phyloP scores from a whole-genome alignment of 2,329 filamentous ascomycete genomes.

The Aspergillus fischeri region DNA sequence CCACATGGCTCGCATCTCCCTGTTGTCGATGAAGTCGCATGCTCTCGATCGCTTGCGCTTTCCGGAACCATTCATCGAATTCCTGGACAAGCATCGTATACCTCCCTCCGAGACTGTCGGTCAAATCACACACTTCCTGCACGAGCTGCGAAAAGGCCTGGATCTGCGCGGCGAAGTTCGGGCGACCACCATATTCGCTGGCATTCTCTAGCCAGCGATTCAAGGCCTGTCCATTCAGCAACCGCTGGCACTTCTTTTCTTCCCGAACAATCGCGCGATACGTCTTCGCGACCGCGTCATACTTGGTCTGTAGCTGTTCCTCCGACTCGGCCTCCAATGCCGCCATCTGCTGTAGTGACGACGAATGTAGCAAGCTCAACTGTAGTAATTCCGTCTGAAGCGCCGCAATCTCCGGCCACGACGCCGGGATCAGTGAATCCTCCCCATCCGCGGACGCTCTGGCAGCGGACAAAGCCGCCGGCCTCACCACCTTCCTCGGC shows the following conservation, averaged over 20 bases:
- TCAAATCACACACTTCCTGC: constrained; percentile 36
- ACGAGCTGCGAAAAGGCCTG: constrained; percentile 37
- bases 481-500: constrained; percentile 34
- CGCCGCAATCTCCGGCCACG: constrained; percentile 33
- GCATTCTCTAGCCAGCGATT: constrained; percentile 31
- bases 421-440: constrained; percentile 22
- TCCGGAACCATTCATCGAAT: constrained; percentile 37
- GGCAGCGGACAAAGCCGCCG: constrained; percentile 14
- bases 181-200: constrained; percentile 21
- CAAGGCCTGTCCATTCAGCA: constrained; percentile 34
- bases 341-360: constrained; percentile 22
- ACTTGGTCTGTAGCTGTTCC: constrained; percentile 28
- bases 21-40: constrained; percentile 10
- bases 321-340: constrained; percentile 32
- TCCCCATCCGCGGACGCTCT: constrained; percentile 11
- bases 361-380: constrained; percentile 36
- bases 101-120: constrained; percentile 20
- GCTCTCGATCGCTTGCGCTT: constrained; percentile 23
- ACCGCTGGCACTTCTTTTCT: constrained; percentile 31
- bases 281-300: constrained; percentile 31
- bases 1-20: constrained; percentile 7
- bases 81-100: constrained; percentile 26
- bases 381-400: constrained; percentile 44
- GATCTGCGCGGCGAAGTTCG: constrained; percentile 34
- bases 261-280: constrained; percentile 28